Percentiles rank a stretch among this genome's conserved stretches.
phyloP scores from a whole-genome alignment of 176 grass and related monocot species.

The Oryza rufipogon region DNA sequence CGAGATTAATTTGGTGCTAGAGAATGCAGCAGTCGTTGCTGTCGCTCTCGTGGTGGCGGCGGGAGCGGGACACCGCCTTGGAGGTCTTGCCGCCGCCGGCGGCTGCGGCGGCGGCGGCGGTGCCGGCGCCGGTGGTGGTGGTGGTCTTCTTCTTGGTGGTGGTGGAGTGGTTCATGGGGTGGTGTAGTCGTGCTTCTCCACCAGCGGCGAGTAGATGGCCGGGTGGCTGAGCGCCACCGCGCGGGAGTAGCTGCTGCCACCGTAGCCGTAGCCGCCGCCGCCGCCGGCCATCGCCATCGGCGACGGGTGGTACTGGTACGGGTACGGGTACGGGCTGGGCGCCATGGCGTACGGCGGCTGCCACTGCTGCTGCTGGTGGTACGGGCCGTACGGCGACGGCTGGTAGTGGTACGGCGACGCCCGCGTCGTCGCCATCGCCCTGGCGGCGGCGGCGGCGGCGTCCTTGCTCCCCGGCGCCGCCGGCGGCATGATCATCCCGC shows the following conservation, averaged over 20 bases:
- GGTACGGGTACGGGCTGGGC: background rate
- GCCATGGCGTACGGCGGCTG: background rate
- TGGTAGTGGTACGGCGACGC: slow-evolving; percentile 28
- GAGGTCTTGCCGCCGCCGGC: background rate
- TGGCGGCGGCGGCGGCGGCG: too few species aligned
- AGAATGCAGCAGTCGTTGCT: slow-evolving; percentile 34
- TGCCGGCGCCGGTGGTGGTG: too few species aligned
- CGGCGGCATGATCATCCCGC: background rate
- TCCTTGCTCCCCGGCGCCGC: background rate
- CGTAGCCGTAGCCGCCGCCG: background rate
- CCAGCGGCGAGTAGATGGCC: slow-evolving; percentile 52
- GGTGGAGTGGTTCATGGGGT: slow-evolving; percentile 31
- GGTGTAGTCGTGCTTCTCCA: slow-evolving; percentile 55
- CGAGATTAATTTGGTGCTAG: background rate
- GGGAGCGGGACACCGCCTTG: slow-evolving; percentile 33
- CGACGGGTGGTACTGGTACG: slow-evolving; percentile 38
- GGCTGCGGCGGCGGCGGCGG: background rate
- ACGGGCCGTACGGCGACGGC: background rate
- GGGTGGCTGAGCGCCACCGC: slow-evolving; percentile 52
- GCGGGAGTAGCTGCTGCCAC: slow-evolving; percentile 49
- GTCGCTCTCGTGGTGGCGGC: slow-evolving; percentile 13
- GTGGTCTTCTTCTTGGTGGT: background rate
- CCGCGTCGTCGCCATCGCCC: background rate
- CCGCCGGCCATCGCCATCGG: background rate
- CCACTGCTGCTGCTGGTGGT: background rate